Evolutionary conservation across 2,329 filamentous ascomycete genomes (phyloP).

Genomic region (Ophiostoma sp.): DNA sequence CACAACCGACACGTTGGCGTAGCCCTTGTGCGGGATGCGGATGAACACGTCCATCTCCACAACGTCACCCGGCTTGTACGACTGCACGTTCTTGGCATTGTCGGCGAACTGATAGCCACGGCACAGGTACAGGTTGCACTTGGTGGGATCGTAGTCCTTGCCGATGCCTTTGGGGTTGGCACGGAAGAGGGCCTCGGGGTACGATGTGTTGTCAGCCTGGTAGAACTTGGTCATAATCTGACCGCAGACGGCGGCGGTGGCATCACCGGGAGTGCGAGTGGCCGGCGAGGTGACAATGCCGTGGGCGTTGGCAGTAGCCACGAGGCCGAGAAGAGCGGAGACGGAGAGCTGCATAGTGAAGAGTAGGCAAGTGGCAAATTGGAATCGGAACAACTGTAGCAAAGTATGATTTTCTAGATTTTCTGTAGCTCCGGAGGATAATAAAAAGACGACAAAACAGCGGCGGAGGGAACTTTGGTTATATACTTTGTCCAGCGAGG

Average conservation of each 20-base stretch:
- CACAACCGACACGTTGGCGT: constrained; percentile 51
- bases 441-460: not conserved
- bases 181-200: constrained; percentile 38
- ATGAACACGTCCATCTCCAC: constrained; percentile 47
- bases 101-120: constrained; percentile 44
- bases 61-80: constrained; percentile 44
- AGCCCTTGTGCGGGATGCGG: constrained; percentile 48
- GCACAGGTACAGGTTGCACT: constrained; percentile 45
- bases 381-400: not conserved
- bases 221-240: constrained; percentile 37
- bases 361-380: not conserved
- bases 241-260: constrained; percentile 36
- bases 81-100: constrained; percentile 42
- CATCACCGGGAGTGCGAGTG: constrained; percentile 33
- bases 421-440: not conserved
- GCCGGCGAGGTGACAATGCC: constrained; percentile 34
- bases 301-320: constrained; percentile 30
- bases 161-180: constrained; percentile 31
- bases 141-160: constrained; percentile 32
- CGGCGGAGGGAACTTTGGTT: not conserved
- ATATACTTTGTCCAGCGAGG: not conserved
- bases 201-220: constrained; percentile 38
- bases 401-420: not conserved
- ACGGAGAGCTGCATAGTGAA: constrained; percentile 20
- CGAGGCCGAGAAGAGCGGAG: constrained; percentile 30